Base-by-base conservation (phyloP, 495 filamentous ascomycete genomes). In the Aspergillus affinis region DNA sequence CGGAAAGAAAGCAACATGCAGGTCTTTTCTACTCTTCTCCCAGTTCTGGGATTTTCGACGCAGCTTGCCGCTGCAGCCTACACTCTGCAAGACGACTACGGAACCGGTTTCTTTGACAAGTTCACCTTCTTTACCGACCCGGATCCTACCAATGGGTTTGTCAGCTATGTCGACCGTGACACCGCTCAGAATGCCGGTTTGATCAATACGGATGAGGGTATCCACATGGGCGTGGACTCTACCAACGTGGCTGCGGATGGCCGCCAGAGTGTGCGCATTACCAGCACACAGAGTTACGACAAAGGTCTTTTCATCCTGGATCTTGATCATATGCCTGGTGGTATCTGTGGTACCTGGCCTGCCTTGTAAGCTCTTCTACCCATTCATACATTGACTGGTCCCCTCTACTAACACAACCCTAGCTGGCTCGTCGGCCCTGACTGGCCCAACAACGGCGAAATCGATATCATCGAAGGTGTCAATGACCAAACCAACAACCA, bases 381-480 rank as follows among this genome's bases (percentile, higher is more conserved):
- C 23, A 57, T 44, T 10, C 49, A 49, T 8, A 3, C 6, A 46
- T 1, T 5, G 49, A 12, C 49, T 1, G 0, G n/a, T 20, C 10
- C 47, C n/a, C n/a, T 30, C 56, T n/a, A 50, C 59, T 66, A 62
- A 62, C 41, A 15, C 15, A 20, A 32, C 26, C 41, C 10, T 45
- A 80, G 78, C 73, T 83, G 80, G 78, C 75, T 81, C 58, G 70
- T 83, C 41, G 83, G 82, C 55, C 60, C 69, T 36, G 76, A 84
- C 75, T 91, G 88, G 88, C 88, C 88, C 23, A 69, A 69, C n/a
- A 77, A 84, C 62, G 88, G 88, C 57, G 87, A 91, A 67, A 86
- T 90, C 64, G 88, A 91, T 58, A 80, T 91, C 50, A 87, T 92
- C 73, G 88, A 91, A 70, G 84, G 86, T 45, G 86, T 86, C 53